phyloP scores from a whole-genome alignment of 2,329 filamentous ascomycete genomes.

The Cyanodermella asteris region DNA sequence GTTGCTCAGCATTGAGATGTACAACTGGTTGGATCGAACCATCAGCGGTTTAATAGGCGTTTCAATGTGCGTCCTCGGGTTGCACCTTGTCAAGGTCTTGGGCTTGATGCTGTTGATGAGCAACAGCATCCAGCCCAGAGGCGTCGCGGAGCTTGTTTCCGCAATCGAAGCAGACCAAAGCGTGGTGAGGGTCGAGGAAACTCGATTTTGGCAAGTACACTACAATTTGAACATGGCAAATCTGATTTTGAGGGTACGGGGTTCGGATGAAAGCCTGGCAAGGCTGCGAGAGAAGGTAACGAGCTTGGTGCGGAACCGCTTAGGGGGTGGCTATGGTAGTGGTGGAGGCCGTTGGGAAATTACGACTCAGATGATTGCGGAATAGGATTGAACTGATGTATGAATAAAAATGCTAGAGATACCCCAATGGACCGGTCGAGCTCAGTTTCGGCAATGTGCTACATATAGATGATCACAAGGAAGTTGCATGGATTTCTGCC shows the following conservation, averaged over 20 bases:
- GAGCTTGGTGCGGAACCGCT: slow-evolving; percentile 58
- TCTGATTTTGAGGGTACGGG: slow-evolving; percentile 52
- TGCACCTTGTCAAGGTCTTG: slow-evolving; percentile 62
- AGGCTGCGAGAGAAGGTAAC: slow-evolving; percentile 56
- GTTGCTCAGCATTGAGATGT: slow-evolving; percentile 58
- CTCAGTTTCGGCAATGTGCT: too few relatives aligned
- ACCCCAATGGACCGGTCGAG: too few relatives aligned
- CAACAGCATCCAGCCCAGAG: too few relatives aligned
- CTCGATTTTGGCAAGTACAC: slow-evolving; percentile 96
- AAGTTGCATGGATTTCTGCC: background rate
- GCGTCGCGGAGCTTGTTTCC: slow-evolving; percentile 52
- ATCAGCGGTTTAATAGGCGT: slow-evolving; percentile 64
- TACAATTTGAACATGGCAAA: slow-evolving; percentile 95
- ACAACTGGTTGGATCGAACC: slow-evolving; percentile 61
- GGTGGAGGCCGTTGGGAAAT: slow-evolving; percentile 79
- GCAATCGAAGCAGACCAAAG: slow-evolving; percentile 66
- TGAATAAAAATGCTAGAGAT: slow-evolving; percentile 15
- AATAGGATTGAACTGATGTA: slow-evolving; percentile 13
- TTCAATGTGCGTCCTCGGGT: slow-evolving; percentile 72
- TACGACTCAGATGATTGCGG: slow-evolving; percentile 52
- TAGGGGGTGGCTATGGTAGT: slow-evolving; percentile 72
- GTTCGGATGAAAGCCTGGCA: slow-evolving; percentile 48
- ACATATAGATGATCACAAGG: slow-evolving; percentile 1
- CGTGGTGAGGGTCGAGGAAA: slow-evolving; percentile 63
- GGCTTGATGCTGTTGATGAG: slow-evolving; percentile 94